Base-by-base conservation (phyloP, 176 grass and related monocot species). In the Oryza punctata region DNA sequence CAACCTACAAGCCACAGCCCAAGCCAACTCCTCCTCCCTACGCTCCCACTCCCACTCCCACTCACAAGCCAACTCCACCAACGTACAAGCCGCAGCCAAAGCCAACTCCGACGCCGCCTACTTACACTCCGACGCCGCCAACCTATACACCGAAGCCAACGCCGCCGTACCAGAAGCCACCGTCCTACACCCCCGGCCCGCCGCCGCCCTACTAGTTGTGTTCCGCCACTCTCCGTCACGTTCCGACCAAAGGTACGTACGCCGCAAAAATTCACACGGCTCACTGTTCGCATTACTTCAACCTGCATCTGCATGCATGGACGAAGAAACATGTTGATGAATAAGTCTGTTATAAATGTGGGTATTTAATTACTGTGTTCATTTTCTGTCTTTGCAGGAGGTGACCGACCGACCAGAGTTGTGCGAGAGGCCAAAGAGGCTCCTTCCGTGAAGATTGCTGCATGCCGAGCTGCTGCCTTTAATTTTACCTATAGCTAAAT, bases 121-220 rank as follows among this genome's bases (percentile, higher is more conserved):
- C 35, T 0, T 37, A 37, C 35, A 37, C 40, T 41, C 40, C 40
- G 40, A 41, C 33, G 1, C 25, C 73, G 0, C 70, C 81, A 0
- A 70, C 66, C 0, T 70, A 70, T 69, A 84, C 59, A 0, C 63
- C 82, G 0, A 41, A 46, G 61, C 0, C 80, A 1, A 38, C 37
- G 37, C 37, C 37, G 6, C 37, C 37, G 7, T 38, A 38, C 37
- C 6, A 38, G 7, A 38, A 38, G 37, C 37, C 89, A 12, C 76
- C 87, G 63, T 71, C 77, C 3, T 50, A 89, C 65, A 29, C 76
- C 7, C 82, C 75, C 27, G 19, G 46, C 57, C 92, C 92, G 65
- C 85, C 89, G 61, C 92, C 89, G 52, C 89, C 89, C 84, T 81
- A 91, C 47, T 35, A 81, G 49, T 83, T 25, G 79, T 28, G 30